Base-by-base conservation (phyloP, 805 yeast genomes). In the Starmerella khaoyaiensis region DNA sequence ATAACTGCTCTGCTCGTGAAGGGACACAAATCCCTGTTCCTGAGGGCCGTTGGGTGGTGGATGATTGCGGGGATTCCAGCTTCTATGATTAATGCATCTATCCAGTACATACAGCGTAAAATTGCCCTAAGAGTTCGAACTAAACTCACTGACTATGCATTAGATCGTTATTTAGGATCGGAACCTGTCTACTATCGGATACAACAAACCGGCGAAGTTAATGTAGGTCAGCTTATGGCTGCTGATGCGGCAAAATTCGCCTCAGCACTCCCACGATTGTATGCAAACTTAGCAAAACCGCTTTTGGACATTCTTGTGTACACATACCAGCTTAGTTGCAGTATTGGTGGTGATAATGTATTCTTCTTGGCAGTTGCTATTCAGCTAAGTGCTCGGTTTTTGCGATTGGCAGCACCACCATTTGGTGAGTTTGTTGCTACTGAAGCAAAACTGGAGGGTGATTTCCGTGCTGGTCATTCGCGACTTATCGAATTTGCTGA, bases 51-150 rank as follows among this genome's bases (percentile, higher is more conserved):
- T 38, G 63, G 69, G 2, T 65, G 71, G 50, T 86, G 96, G 96
- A 71, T 86, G 76, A 49, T 72, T 12, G 64, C 86, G 11, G 94
- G 95, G 9, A 55, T 83, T 8, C 97, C 97, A 0, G 90, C 94
- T 1, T 71, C 94, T 2, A 52, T 80, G 21, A 76, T 80, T 8
- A 82, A 84, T 50, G 72, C 93, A 0, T 56, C 79, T 37, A 66
- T 84, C 36, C 51, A 51, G 31, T 59, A 56, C 40, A 40, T 61
- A n/a, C 65, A 58, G 44, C 54, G 57, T 21, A 51, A 47, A n/a
- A 43, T 61, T 21, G 61, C 63, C 2, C 46, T 59, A 33, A 41
- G 59, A 28, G 69, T 82, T 46, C 69, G 93, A 47, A 58, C 65
- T 27, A 72, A 74, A 50, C 62, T 86, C 35, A 80, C 90, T 11